Conservation (phyloP, 2,329 filamentous ascomycete genomes). For the Thielaviopsis ethacetica region DNA sequence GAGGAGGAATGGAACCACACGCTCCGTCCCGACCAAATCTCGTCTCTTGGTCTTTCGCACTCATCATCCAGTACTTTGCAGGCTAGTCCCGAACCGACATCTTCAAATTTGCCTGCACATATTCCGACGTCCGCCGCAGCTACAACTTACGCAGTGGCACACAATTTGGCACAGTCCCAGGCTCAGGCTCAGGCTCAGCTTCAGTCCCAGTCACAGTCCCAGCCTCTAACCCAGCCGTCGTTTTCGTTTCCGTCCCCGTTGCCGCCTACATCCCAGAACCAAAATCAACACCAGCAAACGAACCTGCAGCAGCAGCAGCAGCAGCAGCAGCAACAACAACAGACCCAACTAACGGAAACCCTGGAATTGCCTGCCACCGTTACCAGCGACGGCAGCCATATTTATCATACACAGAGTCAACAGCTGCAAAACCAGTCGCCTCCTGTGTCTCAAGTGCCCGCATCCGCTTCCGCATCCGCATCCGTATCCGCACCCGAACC, state of each 20-base stretch:
- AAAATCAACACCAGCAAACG: background rate
- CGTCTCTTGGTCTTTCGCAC: background rate
- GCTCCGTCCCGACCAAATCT: constrained; percentile 24
- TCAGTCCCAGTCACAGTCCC: background rate
- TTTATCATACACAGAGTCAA: background rate
- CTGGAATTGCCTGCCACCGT: background rate
- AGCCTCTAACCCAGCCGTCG: background rate
- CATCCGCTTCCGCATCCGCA: background rate
- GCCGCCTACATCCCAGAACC: background rate
- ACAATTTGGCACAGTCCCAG: background rate
- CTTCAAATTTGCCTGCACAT: background rate
- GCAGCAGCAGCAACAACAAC: background rate
- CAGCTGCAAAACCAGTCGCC: background rate
- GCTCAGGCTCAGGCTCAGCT: too few species aligned
- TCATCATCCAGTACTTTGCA: background rate
- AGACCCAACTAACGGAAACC: background rate
- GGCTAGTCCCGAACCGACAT: background rate
- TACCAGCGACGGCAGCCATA: background rate
- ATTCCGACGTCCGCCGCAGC: background rate
- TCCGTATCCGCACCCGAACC: background rate
- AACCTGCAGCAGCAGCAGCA: background rate
- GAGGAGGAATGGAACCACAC: constrained; percentile 35
- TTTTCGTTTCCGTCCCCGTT: constrained; percentile 1
- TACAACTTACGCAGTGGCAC: background rate
- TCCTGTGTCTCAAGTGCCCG: background rate